Percentiles rank a stretch among this genome's conserved stretches.
Evolutionary conservation across 2,329 filamentous ascomycete species (phyloP).

Genomic region (Arachnomyces sp.): DNA sequence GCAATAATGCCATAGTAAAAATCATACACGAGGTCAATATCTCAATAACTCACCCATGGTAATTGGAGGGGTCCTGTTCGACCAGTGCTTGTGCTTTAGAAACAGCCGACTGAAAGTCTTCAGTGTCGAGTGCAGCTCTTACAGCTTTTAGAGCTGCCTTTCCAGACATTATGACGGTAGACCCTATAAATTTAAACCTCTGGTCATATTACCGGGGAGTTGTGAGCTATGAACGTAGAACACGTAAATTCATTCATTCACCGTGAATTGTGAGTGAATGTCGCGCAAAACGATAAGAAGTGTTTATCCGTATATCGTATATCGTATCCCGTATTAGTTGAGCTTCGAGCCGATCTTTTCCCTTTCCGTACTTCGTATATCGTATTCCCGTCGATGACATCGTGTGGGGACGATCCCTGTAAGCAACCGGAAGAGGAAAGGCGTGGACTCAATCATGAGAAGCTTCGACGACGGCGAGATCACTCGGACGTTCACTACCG

Average conservation of each 20-base stretch:
- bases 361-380: slow-evolving; percentile 14
- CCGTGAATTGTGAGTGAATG: too few relatives aligned
- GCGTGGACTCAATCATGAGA: too few relatives aligned
- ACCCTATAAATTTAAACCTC: not conserved
- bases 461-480: too few relatives aligned
- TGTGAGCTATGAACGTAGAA: too few relatives aligned
- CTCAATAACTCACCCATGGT: slow-evolving; percentile 58
- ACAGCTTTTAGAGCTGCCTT: slow-evolving; percentile 78
- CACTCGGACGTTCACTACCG: too few relatives aligned
- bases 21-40: not conserved
- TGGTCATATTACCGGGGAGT: too few relatives aligned
- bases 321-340: too few relatives aligned
- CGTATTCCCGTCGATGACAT: slow-evolving; percentile 3
- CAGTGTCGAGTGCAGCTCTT: slow-evolving; percentile 65
- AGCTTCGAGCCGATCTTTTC: too few relatives aligned
- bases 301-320: slow-evolving; percentile 2
- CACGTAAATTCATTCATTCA: too few relatives aligned
- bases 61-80: slow-evolving; percentile 64
- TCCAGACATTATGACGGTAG: slow-evolving; percentile 29
- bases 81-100: slow-evolving; percentile 61
- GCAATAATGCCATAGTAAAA: slow-evolving; percentile 2
- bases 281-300: too few relatives aligned
- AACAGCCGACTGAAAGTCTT: slow-evolving; percentile 70
- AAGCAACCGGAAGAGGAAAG: not conserved
- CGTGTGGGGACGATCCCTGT: slow-evolving; percentile 6